phyloP scores from a whole-genome alignment of 2,329 filamentous ascomycete genomes.

The Fusarium nisikadoi region DNA sequence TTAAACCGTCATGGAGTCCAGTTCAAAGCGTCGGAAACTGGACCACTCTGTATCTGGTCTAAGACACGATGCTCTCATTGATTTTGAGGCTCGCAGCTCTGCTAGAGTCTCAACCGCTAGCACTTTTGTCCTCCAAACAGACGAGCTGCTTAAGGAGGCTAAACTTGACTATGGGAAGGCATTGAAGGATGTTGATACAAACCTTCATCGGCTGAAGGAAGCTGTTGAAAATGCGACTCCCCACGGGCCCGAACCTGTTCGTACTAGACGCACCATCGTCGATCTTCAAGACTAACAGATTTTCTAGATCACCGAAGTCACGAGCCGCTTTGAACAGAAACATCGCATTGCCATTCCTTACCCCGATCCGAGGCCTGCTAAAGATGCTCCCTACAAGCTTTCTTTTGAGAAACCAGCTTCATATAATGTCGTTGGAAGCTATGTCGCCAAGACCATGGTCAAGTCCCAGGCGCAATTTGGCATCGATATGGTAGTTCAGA shows the following conservation, averaged over 20 bases:
- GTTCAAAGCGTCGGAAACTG: constrained; percentile 61
- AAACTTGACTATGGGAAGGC: constrained; percentile 62
- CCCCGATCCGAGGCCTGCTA: constrained; percentile 79
- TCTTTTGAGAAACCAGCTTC: constrained; percentile 78
- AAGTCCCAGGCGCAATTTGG: constrained; percentile 68
- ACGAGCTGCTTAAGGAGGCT: constrained; percentile 67
- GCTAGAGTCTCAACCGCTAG: constrained; percentile 59
- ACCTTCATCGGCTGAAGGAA: constrained; percentile 63
- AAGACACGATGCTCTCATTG: constrained; percentile 51
- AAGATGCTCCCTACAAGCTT: constrained; percentile 84
- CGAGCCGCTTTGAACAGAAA: constrained; percentile 72
- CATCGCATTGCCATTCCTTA: constrained; percentile 82
- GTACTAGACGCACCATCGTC: constrained; percentile 39
- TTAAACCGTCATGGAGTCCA: constrained; percentile 55
- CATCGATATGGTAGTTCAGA: constrained; percentile 87
- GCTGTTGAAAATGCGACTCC: constrained; percentile 62
- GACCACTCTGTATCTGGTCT: constrained; percentile 52
- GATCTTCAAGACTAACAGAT: constrained; percentile 23
- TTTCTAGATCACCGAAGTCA: constrained; percentile 73
- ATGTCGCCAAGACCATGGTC: constrained; percentile 78
- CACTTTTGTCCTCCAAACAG: constrained; percentile 68
- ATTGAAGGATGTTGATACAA: constrained; percentile 60
- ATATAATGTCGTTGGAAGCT: constrained; percentile 91
- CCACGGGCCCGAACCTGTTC: constrained; percentile 62
- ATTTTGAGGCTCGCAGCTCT: constrained; percentile 54